A percentile compares a stretch with the other conserved stretches of the same genome.
Evolutionary conservation across 257 asterid species (phyloP).

Genomic region (Jacaranda mimosifolia): DNA sequence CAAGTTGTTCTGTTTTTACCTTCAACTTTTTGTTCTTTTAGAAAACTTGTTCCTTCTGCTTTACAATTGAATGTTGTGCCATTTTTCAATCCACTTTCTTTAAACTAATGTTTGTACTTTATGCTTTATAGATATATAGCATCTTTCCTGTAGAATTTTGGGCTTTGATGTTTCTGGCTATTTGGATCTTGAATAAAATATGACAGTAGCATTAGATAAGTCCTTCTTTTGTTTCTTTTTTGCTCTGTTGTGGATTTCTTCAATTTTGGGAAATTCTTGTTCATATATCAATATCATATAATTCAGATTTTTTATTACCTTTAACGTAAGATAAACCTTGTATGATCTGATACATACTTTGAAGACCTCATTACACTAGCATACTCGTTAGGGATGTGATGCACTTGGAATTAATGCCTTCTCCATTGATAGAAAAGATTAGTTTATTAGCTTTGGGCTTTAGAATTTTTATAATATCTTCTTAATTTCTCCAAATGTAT

Average conservation of each 20-base stretch:
- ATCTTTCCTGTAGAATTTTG: not conserved
- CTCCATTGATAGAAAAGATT: not conserved
- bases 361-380: not conserved
- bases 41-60: constrained; percentile 21
- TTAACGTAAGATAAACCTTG: not conserved
- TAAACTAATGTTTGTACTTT: constrained; percentile 1
- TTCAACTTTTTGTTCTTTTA: constrained; percentile 5
- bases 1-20: constrained; percentile 9
- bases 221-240: not conserved
- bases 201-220: not conserved
- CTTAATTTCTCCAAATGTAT: not conserved
- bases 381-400: not conserved
- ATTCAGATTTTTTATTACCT: not conserved
- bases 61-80: constrained; percentile 24
- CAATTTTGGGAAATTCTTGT: not conserved
- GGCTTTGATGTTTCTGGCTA: not conserved
- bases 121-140: not conserved
- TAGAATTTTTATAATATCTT: not conserved
- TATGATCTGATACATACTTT: not conserved
- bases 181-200: not conserved
- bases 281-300: constrained; percentile 6
- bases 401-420: not conserved
- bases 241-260: not conserved
- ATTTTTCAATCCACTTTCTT: not conserved
- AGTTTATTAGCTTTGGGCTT: not conserved